Evolutionary conservation across 805 yeast species (phyloP), one percentile per base, ranked within the genome.

Genomic region (Hanseniaspora mollemarum): DNA sequence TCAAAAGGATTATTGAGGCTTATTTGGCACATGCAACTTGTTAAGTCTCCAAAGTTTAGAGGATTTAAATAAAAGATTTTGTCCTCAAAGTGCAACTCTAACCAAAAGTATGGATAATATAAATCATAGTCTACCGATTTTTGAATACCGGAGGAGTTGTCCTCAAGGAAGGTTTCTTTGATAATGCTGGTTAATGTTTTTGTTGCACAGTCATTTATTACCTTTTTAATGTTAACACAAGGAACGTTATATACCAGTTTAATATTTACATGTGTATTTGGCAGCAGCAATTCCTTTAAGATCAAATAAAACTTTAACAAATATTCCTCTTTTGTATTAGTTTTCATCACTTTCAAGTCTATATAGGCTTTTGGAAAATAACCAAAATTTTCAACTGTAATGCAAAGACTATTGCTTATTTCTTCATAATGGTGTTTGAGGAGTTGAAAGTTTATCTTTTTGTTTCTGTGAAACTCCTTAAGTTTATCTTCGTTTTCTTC

Each of bases 381-480:
- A 7, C 45, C 35, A 29, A 28, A 18, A 28, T 28, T 9, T 28
- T 13, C 12, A 9, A 13, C 13, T 32, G 18, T 12, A 6, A 6
- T 12, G 10, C 6, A 6, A 12, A 12, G 10, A 6, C n/a, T 32
- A 9, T 32, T 15, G n/a, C 7, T 9, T 9, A n/a, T n/a, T 32
- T 12, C n/a, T 54, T 57, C 2, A 61, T 61, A 59, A 59, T 57
- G 21, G 25, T 13, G n/a, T 60, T 41, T 22, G 55, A 38, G 33
- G 46, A 43, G 6, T 51, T 57, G 15, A 55, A 16, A 8, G 29
- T 31, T 19, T 46, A 44, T 43, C 22, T 22, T 43, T 15, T 22
- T 7, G 5, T 21, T 24, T 15, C 21, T 38, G 19, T 18, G 16
- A 10, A 31, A 32, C 16, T 28, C 32, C 16, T 44, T 22, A 6